A percentile compares a stretch with the other conserved stretches of the same genome.
Evolutionary conservation across 2,329 filamentous ascomycete species (phyloP).

Genomic region (Verticillium klebahnii): DNA sequence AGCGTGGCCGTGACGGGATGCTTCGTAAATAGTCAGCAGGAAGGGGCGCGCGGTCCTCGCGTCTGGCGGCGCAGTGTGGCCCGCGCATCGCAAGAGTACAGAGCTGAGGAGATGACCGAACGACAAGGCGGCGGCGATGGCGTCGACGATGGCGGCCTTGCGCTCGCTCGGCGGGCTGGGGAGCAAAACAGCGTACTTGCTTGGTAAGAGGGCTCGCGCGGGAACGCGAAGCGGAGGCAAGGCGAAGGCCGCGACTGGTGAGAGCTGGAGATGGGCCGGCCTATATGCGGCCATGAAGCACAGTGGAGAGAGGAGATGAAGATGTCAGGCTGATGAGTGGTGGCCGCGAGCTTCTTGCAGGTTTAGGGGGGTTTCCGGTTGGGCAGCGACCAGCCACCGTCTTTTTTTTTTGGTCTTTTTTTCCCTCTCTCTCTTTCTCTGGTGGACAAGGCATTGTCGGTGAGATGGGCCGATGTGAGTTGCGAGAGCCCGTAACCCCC

Average conservation of each 20-base stretch:
- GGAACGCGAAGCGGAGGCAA: neutral
- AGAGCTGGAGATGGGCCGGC: conserved; percentile 13
- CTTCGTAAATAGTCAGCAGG: neutral
- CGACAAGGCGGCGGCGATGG: neutral
- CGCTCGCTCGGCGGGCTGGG: neutral
- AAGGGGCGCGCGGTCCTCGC: neutral
- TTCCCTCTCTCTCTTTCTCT: too few species aligned
- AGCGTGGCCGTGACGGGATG: neutral
- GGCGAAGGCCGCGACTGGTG: neutral
- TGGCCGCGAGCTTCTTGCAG: conserved; percentile 1
- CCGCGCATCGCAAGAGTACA: neutral
- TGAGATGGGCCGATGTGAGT: neutral
- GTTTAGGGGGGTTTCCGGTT: conserved; percentile 4
- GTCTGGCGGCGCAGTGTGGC: neutral
- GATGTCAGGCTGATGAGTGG: conserved; percentile 10
- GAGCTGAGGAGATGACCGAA: neutral
- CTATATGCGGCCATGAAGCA: conserved; percentile 19
- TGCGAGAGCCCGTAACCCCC: neutral
- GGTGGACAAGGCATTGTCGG: neutral
- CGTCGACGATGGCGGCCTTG: neutral
- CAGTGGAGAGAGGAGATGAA: conserved; percentile 15
- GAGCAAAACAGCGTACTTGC: neutral
- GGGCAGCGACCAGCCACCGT: conserved; percentile 4
- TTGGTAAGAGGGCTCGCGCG: neutral
- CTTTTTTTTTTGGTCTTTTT: neutral